Evolutionary conservation across 2,329 filamentous ascomycete species (phyloP).

Genomic region (Nemania serpens): DNA sequence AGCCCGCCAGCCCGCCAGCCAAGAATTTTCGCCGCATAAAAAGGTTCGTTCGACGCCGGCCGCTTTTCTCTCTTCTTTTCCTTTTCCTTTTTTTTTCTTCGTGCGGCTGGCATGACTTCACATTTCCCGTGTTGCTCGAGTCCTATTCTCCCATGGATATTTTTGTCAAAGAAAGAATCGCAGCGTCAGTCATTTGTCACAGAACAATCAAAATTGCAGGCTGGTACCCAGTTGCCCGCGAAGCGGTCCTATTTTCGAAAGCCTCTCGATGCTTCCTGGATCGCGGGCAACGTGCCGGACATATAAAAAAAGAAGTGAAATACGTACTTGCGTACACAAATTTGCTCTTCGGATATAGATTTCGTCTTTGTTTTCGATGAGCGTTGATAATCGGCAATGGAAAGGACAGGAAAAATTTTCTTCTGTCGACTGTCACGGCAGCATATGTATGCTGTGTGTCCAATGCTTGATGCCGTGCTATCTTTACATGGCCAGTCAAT

Average conservation of each 20-base stretch:
- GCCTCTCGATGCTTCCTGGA: constrained; percentile 38
- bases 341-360: constrained; percentile 6
- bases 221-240: constrained; percentile 33
- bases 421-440: too few relatives aligned
- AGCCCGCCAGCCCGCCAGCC: too few relatives aligned
- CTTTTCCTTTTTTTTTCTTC: constrained; percentile 63
- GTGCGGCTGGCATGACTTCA: constrained; percentile 78
- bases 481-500: background rate
- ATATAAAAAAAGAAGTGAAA: constrained; percentile 38
- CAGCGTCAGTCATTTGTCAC: constrained; percentile 77
- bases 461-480: too few relatives aligned
- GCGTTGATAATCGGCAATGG: too few relatives aligned
- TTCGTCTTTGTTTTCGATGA: too few relatives aligned
- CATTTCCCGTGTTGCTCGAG: constrained; percentile 81
- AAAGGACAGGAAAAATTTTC: too few relatives aligned
- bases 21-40: constrained; percentile 17
- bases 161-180: constrained; percentile 52
- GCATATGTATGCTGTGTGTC: too few relatives aligned
- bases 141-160: constrained; percentile 55
- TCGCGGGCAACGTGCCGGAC: constrained; percentile 58
- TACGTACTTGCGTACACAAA: constrained; percentile 11
- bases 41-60: background rate
- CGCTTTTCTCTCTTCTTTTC: constrained; percentile 18
- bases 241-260: constrained; percentile 34
- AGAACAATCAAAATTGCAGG: constrained; percentile 72